Percentiles rank a stretch among this genome's conserved stretches.
Conservation (phyloP, 1,139 yeast species). For the Yamadazyma aaseri region DNA sequence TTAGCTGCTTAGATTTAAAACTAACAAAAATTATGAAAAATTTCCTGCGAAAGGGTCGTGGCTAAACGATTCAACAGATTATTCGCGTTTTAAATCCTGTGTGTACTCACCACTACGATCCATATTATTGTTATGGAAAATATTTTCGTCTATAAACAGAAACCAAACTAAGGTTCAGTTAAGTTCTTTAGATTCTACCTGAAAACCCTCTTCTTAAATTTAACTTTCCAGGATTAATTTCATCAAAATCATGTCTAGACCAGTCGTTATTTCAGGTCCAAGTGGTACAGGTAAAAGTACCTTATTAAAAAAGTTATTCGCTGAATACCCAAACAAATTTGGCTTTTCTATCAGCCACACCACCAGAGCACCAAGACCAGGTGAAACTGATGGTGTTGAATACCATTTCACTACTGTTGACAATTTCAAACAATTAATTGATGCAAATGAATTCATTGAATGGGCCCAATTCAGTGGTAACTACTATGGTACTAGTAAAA, state of each 20-base stretch:
- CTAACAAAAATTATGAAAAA: no score
- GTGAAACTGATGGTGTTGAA: conserved; percentile 86
- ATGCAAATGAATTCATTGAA: conserved; percentile 77
- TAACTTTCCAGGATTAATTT: neutral
- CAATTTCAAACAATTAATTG: conserved; percentile 72
- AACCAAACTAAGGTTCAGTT: no score
- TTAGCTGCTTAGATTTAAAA: no score
- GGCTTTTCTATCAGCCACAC: conserved; percentile 96
- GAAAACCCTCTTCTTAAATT: no score
- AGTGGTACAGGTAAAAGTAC: conserved; percentile 98
- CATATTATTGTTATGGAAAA: conserved; percentile 1
- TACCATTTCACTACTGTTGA: conserved; percentile 84
- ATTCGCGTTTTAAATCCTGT: no score
- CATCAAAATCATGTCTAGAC: conserved; percentile 41
- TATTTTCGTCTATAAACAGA: neutral
- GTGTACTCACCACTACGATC: neutral
- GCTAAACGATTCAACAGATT: no score
- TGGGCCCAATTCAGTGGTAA: conserved; percentile 99
- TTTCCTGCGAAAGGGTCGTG: no score
- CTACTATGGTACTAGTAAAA: conserved; percentile 90
- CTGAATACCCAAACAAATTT: conserved; percentile 83
- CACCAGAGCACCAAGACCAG: conserved; percentile 87
- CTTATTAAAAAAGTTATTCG: conserved; percentile 80
- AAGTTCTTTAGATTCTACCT: no score
- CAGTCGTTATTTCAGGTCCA: conserved; percentile 95